Base-by-base conservation (phyloP, 768 basidiomycete genomes). In the Macrolepiota dolichaula region DNA sequence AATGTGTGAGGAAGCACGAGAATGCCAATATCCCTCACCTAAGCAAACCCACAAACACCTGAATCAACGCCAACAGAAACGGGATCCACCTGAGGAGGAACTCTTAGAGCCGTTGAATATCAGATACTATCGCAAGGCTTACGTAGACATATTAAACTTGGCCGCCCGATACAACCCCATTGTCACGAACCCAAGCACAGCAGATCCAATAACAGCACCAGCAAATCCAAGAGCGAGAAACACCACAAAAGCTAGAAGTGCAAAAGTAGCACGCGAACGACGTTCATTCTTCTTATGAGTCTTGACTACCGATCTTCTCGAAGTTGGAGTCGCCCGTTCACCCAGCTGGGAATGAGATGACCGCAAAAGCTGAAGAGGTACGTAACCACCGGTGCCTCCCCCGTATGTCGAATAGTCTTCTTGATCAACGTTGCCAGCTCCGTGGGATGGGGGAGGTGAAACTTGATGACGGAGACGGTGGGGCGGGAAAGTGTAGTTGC, bases 131-230 rank as follows among this genome's bases (percentile, higher is more conserved):
- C 46, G n/a, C n/a, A 11, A 58, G 22, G 69, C 79, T 42, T 65
- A 82, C 78, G 82, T 82, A 22, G 81, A 83, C 78, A 84, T 80
- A 56, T 79, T 74, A 51, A 79, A 82, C 50, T 74, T 66, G 15
- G 70, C 81, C 0, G 81, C 74, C 57, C 73, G 73, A 68, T 74
- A 84, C 36, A 84, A 62, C 10, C 77, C 81, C 37, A 74, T 74
- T n/a, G 76, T 68, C n/a, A 74, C 68, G 58, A 79, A 80, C 0
- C 81, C 79, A 37, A 81, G 62, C 5, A 83, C 72, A 3, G 78
- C 79, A 11, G 81, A 79, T 27, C 77, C 75, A n/a, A 80, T 66
- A 11, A 79, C 75, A 3, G 81, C 77, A 0, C 81, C 81, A 46
- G 77, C 78, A 6, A 83, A 63, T 55, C 81, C 75, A 51, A 79